Conservation (phyloP, 1,284 basidiomycete genomes). For the Trichosporon sp. region DNA sequence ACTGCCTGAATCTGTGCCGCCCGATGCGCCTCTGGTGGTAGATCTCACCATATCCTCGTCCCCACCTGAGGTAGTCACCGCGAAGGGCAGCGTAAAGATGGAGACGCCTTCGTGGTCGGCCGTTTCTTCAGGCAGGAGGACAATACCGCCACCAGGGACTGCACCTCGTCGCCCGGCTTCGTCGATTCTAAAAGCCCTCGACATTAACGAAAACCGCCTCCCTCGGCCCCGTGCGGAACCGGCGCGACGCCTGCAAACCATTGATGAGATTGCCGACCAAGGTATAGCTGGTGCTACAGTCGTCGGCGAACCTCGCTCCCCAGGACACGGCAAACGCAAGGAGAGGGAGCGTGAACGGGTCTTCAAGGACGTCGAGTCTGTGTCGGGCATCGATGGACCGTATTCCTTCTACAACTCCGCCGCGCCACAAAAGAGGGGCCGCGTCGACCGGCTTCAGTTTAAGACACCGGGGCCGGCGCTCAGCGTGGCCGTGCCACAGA, state of each 20-base stretch:
- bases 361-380: conserved; percentile 42
- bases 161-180: neutral
- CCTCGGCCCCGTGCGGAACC: neutral
- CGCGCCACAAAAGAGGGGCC: conserved; percentile 13
- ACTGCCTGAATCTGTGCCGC: neutral
- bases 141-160: neutral
- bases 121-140: too few relatives aligned
- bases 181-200: neutral
- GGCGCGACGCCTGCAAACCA: conserved; percentile 18
- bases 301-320: conserved; percentile 23
- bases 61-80: neutral
- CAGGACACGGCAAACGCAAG: conserved; percentile 33
- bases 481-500: neutral
- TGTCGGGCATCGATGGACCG: conserved; percentile 34
- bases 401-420: conserved; percentile 41
- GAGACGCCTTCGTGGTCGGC: too few relatives aligned
- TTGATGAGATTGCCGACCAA: conserved; percentile 30
- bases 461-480: conserved; percentile 21
- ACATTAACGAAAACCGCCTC: conserved; percentile 21
- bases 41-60: neutral
- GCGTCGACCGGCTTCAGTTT: conserved; percentile 15
- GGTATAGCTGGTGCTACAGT: conserved; percentile 26
- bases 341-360: conserved; percentile 36
- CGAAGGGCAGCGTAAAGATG: too few relatives aligned
- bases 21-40: neutral